These are phyloP conservation scores for Grosmannia huntii DNA, from an alignment of 2,329 filamentous ascomycete genomes.

Conservation along the genomic window DNA sequence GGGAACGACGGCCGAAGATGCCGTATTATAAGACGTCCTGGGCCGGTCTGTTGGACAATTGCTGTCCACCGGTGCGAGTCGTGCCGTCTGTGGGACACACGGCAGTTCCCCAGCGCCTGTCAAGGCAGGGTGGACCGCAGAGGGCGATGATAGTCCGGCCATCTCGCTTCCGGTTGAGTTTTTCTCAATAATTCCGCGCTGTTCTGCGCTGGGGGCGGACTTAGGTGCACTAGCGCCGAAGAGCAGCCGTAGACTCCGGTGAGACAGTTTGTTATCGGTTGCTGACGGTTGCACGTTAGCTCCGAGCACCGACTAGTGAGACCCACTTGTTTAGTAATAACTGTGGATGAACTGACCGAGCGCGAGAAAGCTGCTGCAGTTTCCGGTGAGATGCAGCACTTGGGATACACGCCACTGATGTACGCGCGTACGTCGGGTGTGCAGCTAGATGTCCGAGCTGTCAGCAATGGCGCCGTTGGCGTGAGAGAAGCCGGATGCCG, in stretches of 20 bases:
- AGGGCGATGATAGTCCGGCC: slow-evolving; percentile 30
- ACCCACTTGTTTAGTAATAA: not conserved
- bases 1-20: slow-evolving; percentile 2
- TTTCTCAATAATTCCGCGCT: not conserved
- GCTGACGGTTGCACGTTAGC: not conserved
- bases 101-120: not conserved
- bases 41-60: not conserved
- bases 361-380: not conserved
- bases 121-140: slow-evolving; percentile 37
- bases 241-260: not conserved
- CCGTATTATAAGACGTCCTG: slow-evolving; percentile 6
- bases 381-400: not conserved
- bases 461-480: not conserved
- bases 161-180: slow-evolving; percentile 10
- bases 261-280: not conserved
- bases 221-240: slow-evolving; percentile 2
- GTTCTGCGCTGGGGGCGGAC: slow-evolving; percentile 2
- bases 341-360: not conserved
- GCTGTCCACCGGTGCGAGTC: slow-evolving; percentile 5
- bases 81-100: slow-evolving; percentile 3
- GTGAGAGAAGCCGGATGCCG: not conserved
- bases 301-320: not conserved
- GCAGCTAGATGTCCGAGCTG: not conserved
- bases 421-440: not conserved
- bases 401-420: not conserved